These are phyloP conservation scores for Aspergillus campestris DNA, from an alignment of 495 filamentous ascomycete genomes.

Conservation along the genomic window DNA sequence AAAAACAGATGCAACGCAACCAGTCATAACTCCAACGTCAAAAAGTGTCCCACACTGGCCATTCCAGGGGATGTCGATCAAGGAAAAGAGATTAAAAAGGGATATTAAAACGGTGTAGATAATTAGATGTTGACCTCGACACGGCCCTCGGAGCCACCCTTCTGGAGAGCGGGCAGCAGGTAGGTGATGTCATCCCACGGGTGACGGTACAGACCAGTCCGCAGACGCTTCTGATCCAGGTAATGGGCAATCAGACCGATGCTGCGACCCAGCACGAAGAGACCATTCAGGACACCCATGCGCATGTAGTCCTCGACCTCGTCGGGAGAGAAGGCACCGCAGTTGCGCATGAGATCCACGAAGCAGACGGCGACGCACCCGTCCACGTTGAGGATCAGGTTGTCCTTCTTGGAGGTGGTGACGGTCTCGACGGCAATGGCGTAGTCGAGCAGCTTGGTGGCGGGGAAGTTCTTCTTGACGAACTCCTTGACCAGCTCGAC, in stretches of 20 bases:
- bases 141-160: slow-evolving; percentile 74
- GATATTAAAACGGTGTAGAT: slow-evolving; percentile 20
- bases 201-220: slow-evolving; percentile 96
- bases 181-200: slow-evolving; percentile 99
- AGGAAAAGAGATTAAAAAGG: slow-evolving; percentile 5
- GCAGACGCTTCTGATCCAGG: slow-evolving; percentile 97
- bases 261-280: slow-evolving; percentile 91
- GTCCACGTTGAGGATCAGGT: slow-evolving; percentile 98
- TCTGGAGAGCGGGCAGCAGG: slow-evolving; percentile 73
- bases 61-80: slow-evolving; percentile 7
- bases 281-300: slow-evolving; percentile 98
- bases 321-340: slow-evolving; percentile 73
- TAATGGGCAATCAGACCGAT: slow-evolving; percentile 99
- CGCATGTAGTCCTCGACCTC: slow-evolving; percentile 51
- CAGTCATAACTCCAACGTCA: slow-evolving; percentile 41
- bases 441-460: slow-evolving; percentile 94
- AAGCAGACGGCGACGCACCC: slow-evolving; percentile 98
- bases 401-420: slow-evolving; percentile 99
- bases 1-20: slow-evolving; percentile 30
- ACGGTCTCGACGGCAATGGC: slow-evolving; percentile 96
- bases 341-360: slow-evolving; percentile 94
- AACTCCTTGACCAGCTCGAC: slow-evolving; percentile 99
- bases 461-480: slow-evolving; percentile 94
- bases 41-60: slow-evolving; percentile 14
- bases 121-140: slow-evolving; percentile 77